phyloP scores from a whole-genome alignment of 2,329 filamentous ascomycete species.

The Chaetomiaceae sp. region DNA sequence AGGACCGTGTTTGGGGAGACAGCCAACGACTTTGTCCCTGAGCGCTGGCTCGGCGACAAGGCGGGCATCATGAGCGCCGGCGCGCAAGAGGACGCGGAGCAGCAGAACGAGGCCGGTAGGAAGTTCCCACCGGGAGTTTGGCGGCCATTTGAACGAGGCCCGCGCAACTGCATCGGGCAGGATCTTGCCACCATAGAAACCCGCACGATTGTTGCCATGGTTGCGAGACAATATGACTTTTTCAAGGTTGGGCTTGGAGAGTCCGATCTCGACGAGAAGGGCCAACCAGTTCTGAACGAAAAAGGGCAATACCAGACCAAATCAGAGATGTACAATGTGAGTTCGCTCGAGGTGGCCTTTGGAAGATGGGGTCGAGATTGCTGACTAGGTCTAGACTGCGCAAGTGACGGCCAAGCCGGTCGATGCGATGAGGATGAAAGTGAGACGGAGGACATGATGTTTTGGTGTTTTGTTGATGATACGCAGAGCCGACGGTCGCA shows the following conservation, averaged over 20 bases:
- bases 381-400: slow-evolving; percentile 20
- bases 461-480: neutral
- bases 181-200: slow-evolving; percentile 44
- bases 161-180: slow-evolving; percentile 51
- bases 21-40: slow-evolving; percentile 36
- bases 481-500: too few species aligned
- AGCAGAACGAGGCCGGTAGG: slow-evolving; percentile 1
- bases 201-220: slow-evolving; percentile 31
- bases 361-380: neutral
- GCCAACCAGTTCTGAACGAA: slow-evolving; percentile 20
- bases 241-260: slow-evolving; percentile 32
- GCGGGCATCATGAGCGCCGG: slow-evolving; percentile 23
- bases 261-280: slow-evolving; percentile 25
- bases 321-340: slow-evolving; percentile 29
- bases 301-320: slow-evolving; percentile 28
- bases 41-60: slow-evolving; percentile 37
- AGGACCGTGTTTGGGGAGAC: slow-evolving; percentile 34
- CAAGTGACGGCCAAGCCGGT: slow-evolving; percentile 30
- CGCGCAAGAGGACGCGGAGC: slow-evolving; percentile 5
- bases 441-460: slow-evolving; percentile 19
- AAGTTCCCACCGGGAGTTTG: slow-evolving; percentile 40
- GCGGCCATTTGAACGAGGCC: slow-evolving; percentile 50
- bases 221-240: slow-evolving; percentile 32
- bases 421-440: slow-evolving; percentile 29
- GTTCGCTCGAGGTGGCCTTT: slow-evolving; percentile 3